Base-by-base conservation (phyloP, 2,329 filamentous ascomycete genomes). In the Teratosphaeria pseudoeucalypti region DNA sequence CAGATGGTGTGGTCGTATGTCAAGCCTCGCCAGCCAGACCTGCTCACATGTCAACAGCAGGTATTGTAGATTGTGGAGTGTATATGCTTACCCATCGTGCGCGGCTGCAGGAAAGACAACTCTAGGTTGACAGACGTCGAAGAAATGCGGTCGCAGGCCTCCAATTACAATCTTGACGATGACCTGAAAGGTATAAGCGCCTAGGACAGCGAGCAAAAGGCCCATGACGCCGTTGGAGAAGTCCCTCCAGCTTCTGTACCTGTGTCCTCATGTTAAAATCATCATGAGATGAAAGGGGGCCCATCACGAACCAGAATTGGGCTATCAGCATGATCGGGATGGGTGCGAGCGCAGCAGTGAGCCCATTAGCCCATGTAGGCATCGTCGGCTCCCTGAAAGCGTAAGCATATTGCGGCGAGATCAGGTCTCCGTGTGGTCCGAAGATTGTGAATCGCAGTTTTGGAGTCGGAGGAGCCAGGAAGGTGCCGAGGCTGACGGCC, bases 151-250 rank as follows among this genome's bases (percentile, higher is more conserved):
- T n/a, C 86, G 81, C 23, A 87, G 75, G 14, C 86, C 87, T 14
- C 87, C 87, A 63, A 90, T 88, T 52, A 90, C 80, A 81, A 82
- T 86, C 74, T 90, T 90, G 70, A 90, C 67, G 68, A 89, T 86
- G 64, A 90, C 86, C 68, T 90, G 87, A 75, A 90, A 89, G 56
- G 90, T 82, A n/a, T 86, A 84, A 3, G 85, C 85, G 6, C 80
- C 78, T 73, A 89, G 87, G 63, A 89, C 79, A 0, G 82, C 79
- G 76, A 90, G 90, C 0, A 89, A 74, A 0, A 90, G 80, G 14
- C 87, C 87, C 55, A 89, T 79, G 55, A 85, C 72, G 53, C 82
- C 86, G 69, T 90, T 90, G 53, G 53, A 16, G 53, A 37, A 54
- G 53, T 32, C 34, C 16, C 19, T 54, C 14, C 19, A 37, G 53